These are phyloP conservation scores for Maudiozyma barnettii DNA, from an alignment of 805 yeast species.

Conservation along the genomic window DNA sequence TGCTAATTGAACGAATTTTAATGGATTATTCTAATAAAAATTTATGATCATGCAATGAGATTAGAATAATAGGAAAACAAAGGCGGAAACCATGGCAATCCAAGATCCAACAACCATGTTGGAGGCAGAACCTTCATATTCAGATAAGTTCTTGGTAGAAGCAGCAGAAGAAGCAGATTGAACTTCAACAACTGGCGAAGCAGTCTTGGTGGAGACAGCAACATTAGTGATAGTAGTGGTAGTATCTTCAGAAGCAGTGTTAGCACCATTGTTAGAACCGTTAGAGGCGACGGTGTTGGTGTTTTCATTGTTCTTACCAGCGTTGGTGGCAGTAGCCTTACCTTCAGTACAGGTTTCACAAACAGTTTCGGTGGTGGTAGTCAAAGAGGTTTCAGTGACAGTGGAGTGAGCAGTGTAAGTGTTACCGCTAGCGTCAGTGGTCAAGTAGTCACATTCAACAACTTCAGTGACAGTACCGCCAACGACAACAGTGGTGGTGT, in stretches of 20 bases:
- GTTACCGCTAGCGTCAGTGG: slow-evolving; percentile 2
- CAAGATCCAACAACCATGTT: slow-evolving; percentile 3
- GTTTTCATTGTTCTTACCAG: not conserved
- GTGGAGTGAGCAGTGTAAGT: slow-evolving; percentile 2
- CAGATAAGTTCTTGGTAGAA: not conserved
- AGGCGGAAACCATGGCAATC: slow-evolving; percentile 3
- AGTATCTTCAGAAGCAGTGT: not conserved
- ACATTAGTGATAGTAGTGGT: not conserved
- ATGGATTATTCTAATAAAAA: not conserved
- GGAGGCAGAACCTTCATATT: slow-evolving; percentile 3
- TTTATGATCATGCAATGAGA: not conserved
- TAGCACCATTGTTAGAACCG: not conserved
- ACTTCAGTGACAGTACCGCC: slow-evolving; percentile 1
- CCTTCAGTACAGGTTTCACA: not conserved
- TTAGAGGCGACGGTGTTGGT: not conserved
- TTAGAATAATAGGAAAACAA: slow-evolving; percentile 3
- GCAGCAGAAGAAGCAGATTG: not conserved
- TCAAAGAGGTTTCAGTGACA: slow-evolving; percentile 1
- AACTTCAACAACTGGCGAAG: not conserved
- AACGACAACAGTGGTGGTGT: slow-evolving; percentile 1
- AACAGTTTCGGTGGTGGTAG: slow-evolving; percentile 1
- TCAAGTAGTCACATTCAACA: slow-evolving; percentile 1
- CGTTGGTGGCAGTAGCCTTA: not conserved
- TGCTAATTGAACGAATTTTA: not conserved
- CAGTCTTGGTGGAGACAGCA: not conserved